phyloP scores from a whole-genome alignment of 2,329 filamentous ascomycete genomes.

The Xylariaceae sp. region DNA sequence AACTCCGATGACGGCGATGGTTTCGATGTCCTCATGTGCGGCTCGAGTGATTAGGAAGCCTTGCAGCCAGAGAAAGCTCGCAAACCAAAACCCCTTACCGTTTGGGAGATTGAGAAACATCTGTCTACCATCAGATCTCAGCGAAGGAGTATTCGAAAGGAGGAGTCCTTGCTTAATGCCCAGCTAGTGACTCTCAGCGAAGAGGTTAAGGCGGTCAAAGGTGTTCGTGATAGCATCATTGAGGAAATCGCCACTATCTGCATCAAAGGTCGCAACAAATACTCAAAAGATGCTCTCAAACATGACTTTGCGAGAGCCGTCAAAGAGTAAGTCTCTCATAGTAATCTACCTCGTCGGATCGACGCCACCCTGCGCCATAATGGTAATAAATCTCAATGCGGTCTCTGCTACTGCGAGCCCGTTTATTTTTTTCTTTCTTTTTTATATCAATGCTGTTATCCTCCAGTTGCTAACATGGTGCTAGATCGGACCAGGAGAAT shows the following conservation, averaged over 20 bases:
- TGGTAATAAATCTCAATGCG: not conserved
- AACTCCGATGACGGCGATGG: conserved; percentile 19
- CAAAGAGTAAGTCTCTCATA: conserved; percentile 38
- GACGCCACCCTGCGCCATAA: too few species aligned
- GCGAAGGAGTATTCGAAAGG: conserved; percentile 27
- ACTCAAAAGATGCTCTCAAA: conserved; percentile 49
- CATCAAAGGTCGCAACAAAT: conserved; percentile 51
- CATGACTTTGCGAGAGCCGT: conserved; percentile 55
- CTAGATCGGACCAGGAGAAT: conserved; percentile 48
- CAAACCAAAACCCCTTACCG: conserved; percentile 36
- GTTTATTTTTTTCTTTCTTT: not conserved
- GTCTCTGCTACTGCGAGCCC: not conserved
- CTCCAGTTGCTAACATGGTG: conserved; percentile 2
- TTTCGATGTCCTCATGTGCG: conserved; percentile 27
- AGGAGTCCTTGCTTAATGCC: conserved; percentile 25
- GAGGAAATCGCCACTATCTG: conserved; percentile 35
- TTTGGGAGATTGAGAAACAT: conserved; percentile 36
- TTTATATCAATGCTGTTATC: not conserved
- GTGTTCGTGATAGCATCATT: conserved; percentile 24
- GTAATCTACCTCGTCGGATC: not conserved
- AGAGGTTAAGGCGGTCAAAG: conserved; percentile 31
- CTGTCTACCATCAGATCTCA: conserved; percentile 32
- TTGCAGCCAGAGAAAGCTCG: conserved; percentile 21
- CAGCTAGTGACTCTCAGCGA: conserved; percentile 33
- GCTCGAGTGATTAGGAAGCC: conserved; percentile 26